Percentiles rank a stretch among this genome's conserved stretches.
These are phyloP conservation scores for Mycena floridula DNA, from an alignment of 768 basidiomycete species.

Conservation along the genomic window DNA sequence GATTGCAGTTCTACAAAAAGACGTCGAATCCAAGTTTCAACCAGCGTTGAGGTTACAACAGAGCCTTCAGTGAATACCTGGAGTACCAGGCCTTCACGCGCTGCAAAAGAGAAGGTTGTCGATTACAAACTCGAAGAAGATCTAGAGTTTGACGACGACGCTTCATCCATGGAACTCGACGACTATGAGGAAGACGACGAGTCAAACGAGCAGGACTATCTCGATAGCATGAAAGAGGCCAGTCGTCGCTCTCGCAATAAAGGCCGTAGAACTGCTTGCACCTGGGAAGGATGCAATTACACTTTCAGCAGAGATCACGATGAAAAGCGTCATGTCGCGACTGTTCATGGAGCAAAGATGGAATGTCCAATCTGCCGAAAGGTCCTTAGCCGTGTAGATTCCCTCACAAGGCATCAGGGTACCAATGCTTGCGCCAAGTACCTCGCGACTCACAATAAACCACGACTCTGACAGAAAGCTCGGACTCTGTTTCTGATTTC, in stretches of 20 bases:
- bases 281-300: slow-evolving; percentile 15
- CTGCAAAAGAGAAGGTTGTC: no score
- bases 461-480: neutral
- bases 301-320: slow-evolving; percentile 20
- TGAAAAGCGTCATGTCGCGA: slow-evolving; percentile 16
- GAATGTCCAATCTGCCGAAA: slow-evolving; percentile 3
- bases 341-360: slow-evolving; percentile 5
- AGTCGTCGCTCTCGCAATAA: neutral
- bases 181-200: slow-evolving; percentile 3
- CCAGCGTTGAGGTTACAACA: no score
- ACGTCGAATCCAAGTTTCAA: no score
- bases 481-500: neutral
- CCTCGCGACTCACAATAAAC: neutral
- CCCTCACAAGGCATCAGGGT: slow-evolving; percentile 4
- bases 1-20: no score
- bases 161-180: neutral
- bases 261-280: slow-evolving; percentile 12
- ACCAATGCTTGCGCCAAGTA: neutral
- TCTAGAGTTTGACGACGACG: slow-evolving; percentile 5
- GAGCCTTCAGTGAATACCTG: no score
- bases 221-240: neutral
- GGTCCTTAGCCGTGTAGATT: neutral
- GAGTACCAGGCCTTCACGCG: no score
- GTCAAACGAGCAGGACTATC: neutral
- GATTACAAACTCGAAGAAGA: no score